Percentiles rank a stretch among this genome's conserved stretches.
Conservation (phyloP, 495 filamentous ascomycete species). For the Oidiodendron maius region DNA sequence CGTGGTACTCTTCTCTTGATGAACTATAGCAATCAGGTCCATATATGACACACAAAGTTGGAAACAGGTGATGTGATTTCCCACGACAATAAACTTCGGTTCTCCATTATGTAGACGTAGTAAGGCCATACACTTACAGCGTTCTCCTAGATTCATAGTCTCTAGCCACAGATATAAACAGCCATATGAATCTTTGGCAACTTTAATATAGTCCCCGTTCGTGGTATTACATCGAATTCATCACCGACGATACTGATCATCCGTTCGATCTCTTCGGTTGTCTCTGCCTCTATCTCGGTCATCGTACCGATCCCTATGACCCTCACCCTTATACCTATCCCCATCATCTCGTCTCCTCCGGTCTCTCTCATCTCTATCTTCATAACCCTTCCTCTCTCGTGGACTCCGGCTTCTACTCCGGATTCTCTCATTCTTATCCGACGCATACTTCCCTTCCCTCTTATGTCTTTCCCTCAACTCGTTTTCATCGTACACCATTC, state of each 20-base stretch:
- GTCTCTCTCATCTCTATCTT: constrained; percentile 10
- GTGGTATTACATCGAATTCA: too few species aligned
- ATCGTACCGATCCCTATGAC: constrained; percentile 9
- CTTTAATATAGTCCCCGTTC: too few species aligned
- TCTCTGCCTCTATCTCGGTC: constrained; percentile 12
- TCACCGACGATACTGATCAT: constrained; percentile 14
- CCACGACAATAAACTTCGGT: too few species aligned
- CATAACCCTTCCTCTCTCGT: constrained; percentile 12
- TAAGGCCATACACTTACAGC: too few species aligned
- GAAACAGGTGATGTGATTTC: too few species aligned
- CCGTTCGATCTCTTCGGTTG: constrained; percentile 12
- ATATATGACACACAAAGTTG: too few species aligned
- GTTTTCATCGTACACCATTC: constrained; percentile 79
- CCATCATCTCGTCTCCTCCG: constrained; percentile 13
- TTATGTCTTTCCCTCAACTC: constrained; percentile 46
- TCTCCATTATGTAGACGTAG: too few species aligned
- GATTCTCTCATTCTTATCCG: constrained; percentile 21
- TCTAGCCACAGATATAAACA: too few species aligned
- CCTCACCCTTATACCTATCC: constrained; percentile 1
- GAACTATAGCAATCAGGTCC: too few species aligned
- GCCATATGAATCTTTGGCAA: too few species aligned
- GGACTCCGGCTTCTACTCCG: constrained; percentile 22
- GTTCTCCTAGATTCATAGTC: too few species aligned
- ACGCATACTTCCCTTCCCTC: constrained; percentile 20
- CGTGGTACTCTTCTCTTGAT: too few species aligned